These are phyloP conservation scores for Flaveria ramosissima DNA, from an alignment of 129 eudicot genomes.

Conservation along the genomic window DNA sequence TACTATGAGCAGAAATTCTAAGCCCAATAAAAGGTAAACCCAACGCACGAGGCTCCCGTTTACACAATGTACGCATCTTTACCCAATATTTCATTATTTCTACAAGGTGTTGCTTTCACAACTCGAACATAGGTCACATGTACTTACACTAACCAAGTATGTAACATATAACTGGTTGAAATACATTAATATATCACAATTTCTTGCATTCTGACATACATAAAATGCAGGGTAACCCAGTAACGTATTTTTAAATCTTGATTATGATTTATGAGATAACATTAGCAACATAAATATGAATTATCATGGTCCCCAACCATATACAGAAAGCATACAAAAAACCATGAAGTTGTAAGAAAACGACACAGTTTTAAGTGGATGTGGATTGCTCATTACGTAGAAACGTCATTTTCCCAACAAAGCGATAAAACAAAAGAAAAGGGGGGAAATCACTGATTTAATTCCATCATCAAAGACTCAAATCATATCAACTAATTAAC, in stretches of 20 bases:
- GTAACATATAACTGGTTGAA: neutral
- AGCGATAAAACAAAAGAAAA: neutral
- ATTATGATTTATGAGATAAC: too few species aligned
- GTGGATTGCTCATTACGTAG: neutral
- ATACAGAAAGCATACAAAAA: neutral
- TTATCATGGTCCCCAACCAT: constrained; percentile 3
- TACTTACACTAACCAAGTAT: neutral
- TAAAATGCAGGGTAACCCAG: neutral
- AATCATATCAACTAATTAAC: neutral
- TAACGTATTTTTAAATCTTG: too few species aligned
- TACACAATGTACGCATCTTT: too few species aligned
- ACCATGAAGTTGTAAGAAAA: neutral
- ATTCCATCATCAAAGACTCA: neutral
- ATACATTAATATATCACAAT: neutral
- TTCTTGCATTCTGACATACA: neutral
- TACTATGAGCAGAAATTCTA: neutral
- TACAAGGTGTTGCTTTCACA: too few species aligned
- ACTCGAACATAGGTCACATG: too few species aligned
- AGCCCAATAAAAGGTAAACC: too few species aligned
- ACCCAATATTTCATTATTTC: too few species aligned
- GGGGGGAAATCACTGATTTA: neutral
- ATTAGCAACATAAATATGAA: too few species aligned
- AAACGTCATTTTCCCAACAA: constrained; percentile 9
- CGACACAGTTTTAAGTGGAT: neutral
- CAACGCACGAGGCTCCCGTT: too few species aligned